Percentiles rank a stretch among this genome's conserved stretches.
Evolutionary conservation across 352 stramenopile species (phyloP).

Genomic region (Aphanomyces astaci): DNA sequence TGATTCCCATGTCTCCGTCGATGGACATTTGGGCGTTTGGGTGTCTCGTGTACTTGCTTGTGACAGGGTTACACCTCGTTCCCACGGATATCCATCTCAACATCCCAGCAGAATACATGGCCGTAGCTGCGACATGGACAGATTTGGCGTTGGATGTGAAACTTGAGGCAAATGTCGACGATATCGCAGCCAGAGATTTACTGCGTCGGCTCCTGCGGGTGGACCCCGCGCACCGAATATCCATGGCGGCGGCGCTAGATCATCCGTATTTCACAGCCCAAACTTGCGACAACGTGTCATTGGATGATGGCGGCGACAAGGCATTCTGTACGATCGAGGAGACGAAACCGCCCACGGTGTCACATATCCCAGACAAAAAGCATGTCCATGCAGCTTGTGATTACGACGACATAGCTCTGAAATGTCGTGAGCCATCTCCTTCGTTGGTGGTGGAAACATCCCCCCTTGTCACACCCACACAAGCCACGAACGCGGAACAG

Average conservation of each 20-base stretch:
- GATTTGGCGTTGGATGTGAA: conserved; percentile 1
- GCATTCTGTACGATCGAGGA: no score
- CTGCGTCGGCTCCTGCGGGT: conserved; percentile 10
- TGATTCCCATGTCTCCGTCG: neutral
- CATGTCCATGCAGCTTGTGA: no score
- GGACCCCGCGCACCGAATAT: neutral
- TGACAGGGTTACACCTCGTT: neutral
- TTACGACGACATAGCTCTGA: no score
- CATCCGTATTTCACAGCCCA: conserved; percentile 19
- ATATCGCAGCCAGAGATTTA: conserved; percentile 17
- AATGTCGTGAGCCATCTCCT: no score
- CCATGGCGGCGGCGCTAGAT: conserved; percentile 7
- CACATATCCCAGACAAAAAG: no score
- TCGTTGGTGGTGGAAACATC: no score
- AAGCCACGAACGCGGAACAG: no score
- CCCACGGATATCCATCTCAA: conserved; percentile 15
- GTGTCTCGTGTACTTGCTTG: conserved; percentile 23
- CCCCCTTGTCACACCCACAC: no score
- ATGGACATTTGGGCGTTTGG: conserved; percentile 26
- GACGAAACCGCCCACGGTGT: no score
- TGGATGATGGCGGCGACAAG: no score
- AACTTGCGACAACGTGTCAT: no score
- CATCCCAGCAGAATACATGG: conserved; percentile 2
- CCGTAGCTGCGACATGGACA: conserved; percentile 7
- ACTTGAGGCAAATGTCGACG: conserved; percentile 1